These are phyloP conservation scores for Xylaria telfairii DNA, from an alignment of 495 filamentous ascomycete genomes.

Conservation along the genomic window DNA sequence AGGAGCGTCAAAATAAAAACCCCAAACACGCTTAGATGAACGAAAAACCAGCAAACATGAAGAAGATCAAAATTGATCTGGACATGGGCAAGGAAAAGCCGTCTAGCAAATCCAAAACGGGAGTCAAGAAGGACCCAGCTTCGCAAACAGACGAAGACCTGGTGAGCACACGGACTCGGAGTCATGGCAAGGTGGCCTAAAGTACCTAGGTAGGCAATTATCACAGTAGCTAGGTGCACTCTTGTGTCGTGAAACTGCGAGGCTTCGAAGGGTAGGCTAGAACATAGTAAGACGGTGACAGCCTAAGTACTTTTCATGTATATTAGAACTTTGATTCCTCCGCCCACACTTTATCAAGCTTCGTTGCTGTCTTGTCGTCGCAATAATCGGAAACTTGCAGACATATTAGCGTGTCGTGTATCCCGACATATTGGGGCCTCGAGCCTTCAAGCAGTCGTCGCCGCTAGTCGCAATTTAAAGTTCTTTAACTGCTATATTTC, in stretches of 20 bases:
- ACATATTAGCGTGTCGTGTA: background rate
- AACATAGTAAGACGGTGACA: background rate
- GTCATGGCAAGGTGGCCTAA: constrained; percentile 8
- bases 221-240: background rate
- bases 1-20: background rate
- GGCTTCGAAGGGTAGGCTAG: background rate
- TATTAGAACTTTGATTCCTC: background rate
- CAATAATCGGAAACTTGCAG: background rate
- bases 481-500: background rate
- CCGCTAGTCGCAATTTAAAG: background rate
- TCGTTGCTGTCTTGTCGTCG: background rate
- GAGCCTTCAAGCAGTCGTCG: background rate
- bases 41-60: background rate
- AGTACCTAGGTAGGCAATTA: background rate
- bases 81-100: background rate
- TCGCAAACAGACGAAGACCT: constrained; percentile 27
- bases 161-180: constrained; percentile 23
- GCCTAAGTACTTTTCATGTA: background rate
- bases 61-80: background rate
- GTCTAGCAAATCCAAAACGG: constrained; percentile 1
- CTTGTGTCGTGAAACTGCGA: background rate
- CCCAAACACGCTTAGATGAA: background rate
- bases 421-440: background rate
- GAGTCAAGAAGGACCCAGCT: constrained; percentile 24
- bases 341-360: no score